phyloP scores from a whole-genome alignment of 441 rosid genomes.

The Eutrema salsugineum region DNA sequence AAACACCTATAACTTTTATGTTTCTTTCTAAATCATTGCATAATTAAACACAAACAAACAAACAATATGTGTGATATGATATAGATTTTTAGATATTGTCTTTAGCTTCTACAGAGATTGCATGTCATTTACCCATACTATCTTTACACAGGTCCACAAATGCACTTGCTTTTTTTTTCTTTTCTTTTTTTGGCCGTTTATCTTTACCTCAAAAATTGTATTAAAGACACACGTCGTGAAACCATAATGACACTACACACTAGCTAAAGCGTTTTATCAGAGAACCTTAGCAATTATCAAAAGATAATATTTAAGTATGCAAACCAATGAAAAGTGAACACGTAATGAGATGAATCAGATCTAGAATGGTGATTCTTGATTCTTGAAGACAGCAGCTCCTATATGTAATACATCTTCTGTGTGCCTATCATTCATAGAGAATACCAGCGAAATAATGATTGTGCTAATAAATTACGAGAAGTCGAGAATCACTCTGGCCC shows the following conservation, averaged over 20 bases:
- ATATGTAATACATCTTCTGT: background rate
- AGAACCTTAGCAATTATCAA: slow-evolving; percentile 8
- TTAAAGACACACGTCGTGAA: background rate
- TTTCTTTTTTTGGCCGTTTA: background rate
- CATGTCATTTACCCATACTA: background rate
- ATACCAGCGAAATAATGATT: no score
- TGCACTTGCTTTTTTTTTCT: slow-evolving; percentile 5
- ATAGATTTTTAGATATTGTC: background rate
- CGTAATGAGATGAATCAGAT: background rate
- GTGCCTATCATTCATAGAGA: no score
- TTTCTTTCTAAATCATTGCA: no score
- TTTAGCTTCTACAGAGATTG: background rate
- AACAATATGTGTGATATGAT: background rate
- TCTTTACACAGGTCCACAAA: slow-evolving; percentile 18
- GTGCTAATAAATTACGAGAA: no score
- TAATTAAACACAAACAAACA: background rate
- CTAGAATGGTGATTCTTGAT: no score
- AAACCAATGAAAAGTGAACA: background rate
- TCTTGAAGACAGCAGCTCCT: background rate
- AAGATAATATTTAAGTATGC: background rate
- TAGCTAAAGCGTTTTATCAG: background rate
- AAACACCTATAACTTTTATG: background rate
- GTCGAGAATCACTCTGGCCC: no score
- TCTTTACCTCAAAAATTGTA: background rate
- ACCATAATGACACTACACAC: background rate